phyloP scores from a whole-genome alignment of 306 rosid species.

The Quercus gilva region DNA sequence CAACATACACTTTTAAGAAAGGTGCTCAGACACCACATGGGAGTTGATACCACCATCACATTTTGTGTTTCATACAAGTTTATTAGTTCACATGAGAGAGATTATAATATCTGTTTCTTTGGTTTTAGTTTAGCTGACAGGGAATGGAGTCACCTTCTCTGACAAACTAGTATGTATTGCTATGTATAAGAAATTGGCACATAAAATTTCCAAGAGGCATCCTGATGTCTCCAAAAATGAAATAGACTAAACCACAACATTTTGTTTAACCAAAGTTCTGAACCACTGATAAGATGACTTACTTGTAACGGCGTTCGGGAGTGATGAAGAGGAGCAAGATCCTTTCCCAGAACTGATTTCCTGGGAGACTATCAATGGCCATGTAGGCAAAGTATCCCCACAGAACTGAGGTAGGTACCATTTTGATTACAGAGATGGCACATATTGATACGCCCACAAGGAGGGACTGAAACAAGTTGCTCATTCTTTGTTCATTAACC shows the following conservation, averaged over 20 bases:
- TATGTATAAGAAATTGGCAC: neutral
- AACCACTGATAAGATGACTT: conserved; percentile 24
- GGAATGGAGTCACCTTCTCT: neutral
- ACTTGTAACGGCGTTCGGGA: conserved; percentile 71
- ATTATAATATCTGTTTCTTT: neutral
- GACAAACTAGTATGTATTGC: neutral
- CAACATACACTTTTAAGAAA: neutral
- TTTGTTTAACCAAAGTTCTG: neutral
- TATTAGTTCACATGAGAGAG: neutral
- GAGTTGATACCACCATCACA: neutral
- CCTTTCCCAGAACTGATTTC: conserved; percentile 94
- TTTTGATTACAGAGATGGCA: conserved; percentile 68
- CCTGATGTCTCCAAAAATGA: neutral
- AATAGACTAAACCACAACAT: neutral
- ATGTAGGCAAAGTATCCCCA: conserved; percentile 95
- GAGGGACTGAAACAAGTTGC: conserved; percentile 80
- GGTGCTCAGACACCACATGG: neutral
- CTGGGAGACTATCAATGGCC: conserved; percentile 97
- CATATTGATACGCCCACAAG: conserved; percentile 69
- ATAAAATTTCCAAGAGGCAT: neutral
- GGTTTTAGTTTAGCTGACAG: neutral
- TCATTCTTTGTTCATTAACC: conserved; percentile 88
- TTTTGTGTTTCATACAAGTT: neutral
- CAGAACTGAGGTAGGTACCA: conserved; percentile 79
- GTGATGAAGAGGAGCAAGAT: conserved; percentile 57